These are phyloP conservation scores for Apostasia ramifera DNA, from an alignment of 106 monocot genomes.

Conservation along the genomic window DNA sequence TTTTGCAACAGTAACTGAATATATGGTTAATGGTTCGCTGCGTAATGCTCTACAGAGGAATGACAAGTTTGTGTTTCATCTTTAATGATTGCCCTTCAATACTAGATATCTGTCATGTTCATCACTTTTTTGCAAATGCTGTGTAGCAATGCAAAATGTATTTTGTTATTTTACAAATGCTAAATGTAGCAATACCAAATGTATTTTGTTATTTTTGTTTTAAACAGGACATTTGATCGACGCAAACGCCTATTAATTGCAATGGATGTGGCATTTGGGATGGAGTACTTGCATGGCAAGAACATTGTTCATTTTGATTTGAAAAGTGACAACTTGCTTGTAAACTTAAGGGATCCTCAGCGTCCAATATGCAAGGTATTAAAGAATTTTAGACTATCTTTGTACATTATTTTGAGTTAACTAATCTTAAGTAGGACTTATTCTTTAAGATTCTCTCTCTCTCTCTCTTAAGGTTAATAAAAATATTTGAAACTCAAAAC, in stretches of 20 bases:
- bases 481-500: too few relatives aligned
- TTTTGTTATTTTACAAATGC: neutral
- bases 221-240: conserved; percentile 25
- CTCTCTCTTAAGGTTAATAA: too few relatives aligned
- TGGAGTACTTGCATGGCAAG: conserved; percentile 60
- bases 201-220: neutral
- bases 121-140: too few relatives aligned
- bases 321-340: conserved; percentile 60
- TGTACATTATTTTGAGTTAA: too few relatives aligned
- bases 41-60: conserved; percentile 34
- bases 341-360: conserved; percentile 49
- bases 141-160: neutral
- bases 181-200: neutral
- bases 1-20: conserved; percentile 59
- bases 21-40: conserved; percentile 59
- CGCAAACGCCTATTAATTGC: conserved; percentile 43
- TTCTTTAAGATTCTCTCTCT: too few relatives aligned
- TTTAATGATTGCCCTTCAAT: neutral
- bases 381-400: neutral
- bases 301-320: conserved; percentile 58
- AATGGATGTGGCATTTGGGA: conserved; percentile 58
- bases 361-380: conserved; percentile 65
- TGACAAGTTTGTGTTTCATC: conserved; percentile 23
- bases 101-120: neutral
- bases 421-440: too few relatives aligned